Evolutionary conservation across 441 rosid species (phyloP).

Genomic region (Croton setiger): DNA sequence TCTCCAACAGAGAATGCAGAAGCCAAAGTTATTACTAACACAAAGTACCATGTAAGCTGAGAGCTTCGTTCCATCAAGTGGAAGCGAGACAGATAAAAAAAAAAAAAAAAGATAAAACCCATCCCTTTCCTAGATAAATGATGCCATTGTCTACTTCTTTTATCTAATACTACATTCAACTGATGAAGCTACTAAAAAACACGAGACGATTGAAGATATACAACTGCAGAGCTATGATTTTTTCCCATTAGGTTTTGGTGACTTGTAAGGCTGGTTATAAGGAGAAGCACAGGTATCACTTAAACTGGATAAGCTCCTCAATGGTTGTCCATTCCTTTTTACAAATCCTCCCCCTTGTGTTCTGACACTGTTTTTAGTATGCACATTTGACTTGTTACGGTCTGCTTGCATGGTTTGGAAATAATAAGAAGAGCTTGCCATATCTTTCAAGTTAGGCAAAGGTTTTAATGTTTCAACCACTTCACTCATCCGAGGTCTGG

Average conservation of each 20-base stretch:
- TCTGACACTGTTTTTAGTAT: conserved; percentile 31
- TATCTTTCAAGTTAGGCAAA: conserved; percentile 41
- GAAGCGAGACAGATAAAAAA: conserved; percentile 7
- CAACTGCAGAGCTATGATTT: conserved; percentile 19
- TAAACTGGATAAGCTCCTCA: conserved; percentile 39
- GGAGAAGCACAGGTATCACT: conserved; percentile 37
- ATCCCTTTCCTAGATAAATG: conserved; percentile 6
- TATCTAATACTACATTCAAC: background rate
- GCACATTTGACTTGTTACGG: conserved; percentile 29
- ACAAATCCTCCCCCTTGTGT: conserved; percentile 32
- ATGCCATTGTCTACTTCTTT: conserved; percentile 18
- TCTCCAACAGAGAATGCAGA: background rate
- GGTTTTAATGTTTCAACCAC: conserved; percentile 38
- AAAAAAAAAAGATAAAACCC: conserved; percentile 6
- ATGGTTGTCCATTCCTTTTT: conserved; percentile 35
- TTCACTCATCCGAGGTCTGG: conserved; percentile 42
- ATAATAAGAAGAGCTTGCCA: conserved; percentile 48
- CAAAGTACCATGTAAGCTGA: background rate
- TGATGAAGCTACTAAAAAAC: conserved; percentile 13
- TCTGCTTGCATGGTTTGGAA: conserved; percentile 41
- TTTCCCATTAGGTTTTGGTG: conserved; percentile 39
- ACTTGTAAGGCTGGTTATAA: conserved; percentile 35
- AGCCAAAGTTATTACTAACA: conserved; percentile 1
- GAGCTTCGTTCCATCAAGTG: conserved; percentile 13
- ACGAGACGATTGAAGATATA: background rate